phyloP scores from a whole-genome alignment of 2,329 filamentous ascomycete species.

The Macrophomina tecta region DNA sequence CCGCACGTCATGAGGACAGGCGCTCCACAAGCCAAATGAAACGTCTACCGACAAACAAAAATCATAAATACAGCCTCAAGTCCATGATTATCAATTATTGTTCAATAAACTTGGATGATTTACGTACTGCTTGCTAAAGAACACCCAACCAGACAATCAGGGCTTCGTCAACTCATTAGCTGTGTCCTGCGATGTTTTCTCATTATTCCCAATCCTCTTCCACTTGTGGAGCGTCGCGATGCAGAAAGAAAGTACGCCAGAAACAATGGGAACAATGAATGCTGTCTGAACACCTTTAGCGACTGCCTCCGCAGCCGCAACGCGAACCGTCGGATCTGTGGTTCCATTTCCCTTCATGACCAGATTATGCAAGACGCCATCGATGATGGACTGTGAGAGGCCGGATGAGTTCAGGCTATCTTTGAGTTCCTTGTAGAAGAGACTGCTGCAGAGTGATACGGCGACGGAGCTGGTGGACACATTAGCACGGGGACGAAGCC shows the following conservation, averaged over 20 bases:
- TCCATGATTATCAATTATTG: too few species aligned
- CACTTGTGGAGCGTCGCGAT: neutral
- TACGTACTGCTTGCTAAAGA: neutral
- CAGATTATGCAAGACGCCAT: neutral
- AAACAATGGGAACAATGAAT: conserved; percentile 3
- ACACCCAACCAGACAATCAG: neutral
- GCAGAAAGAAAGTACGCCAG: neutral
- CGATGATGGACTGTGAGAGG: neutral
- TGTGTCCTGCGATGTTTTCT: neutral
- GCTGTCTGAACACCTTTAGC: conserved; percentile 5
- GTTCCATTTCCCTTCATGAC: neutral
- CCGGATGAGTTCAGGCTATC: neutral
- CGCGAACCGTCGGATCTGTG: neutral
- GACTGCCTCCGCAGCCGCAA: neutral
- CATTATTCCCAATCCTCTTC: conserved; percentile 2
- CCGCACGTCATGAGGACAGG: too few species aligned
- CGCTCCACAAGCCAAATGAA: too few species aligned
- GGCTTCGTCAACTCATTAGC: neutral
- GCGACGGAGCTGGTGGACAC: neutral
- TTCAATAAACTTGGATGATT: too few species aligned
- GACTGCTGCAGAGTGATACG: conserved; percentile 1
- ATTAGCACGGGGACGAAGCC: neutral
- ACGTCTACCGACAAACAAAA: too few species aligned
- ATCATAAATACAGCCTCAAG: too few species aligned
- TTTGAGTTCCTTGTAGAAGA: conserved; percentile 4